Percentiles rank a stretch among this genome's conserved stretches.
phyloP scores from a whole-genome alignment of 2,329 filamentous ascomycete species.

The Pyrenophora teres region DNA sequence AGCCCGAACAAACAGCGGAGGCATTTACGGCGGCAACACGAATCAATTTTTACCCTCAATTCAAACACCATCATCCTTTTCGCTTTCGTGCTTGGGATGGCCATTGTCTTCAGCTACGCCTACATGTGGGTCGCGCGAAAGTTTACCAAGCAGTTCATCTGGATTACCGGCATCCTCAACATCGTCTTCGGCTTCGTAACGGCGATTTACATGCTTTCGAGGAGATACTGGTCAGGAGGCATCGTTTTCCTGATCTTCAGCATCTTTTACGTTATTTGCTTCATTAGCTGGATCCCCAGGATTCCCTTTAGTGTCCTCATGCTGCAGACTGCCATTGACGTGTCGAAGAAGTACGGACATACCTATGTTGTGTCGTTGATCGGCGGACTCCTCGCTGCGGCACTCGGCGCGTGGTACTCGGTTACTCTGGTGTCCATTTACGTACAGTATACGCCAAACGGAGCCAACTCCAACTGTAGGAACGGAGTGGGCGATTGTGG shows the following conservation, averaged over 20 bases:
- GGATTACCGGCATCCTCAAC: conserved; percentile 69
- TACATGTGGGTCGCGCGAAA: conserved; percentile 77
- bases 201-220: conserved; percentile 80
- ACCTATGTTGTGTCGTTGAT: conserved; percentile 85
- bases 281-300: conserved; percentile 81
- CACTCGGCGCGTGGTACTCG: conserved; percentile 82
- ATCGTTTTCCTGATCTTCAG: conserved; percentile 86
- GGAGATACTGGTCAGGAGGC: conserved; percentile 78
- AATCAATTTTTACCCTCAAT: conserved; percentile 74
- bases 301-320: conserved; percentile 92
- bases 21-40: conserved; percentile 68
- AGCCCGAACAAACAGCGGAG: conserved; percentile 66
- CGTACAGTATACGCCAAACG: conserved; percentile 74
- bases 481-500: conserved; percentile 67
- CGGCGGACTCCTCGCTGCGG: conserved; percentile 75
- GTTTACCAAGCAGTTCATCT: conserved; percentile 90
- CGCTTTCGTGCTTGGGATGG: conserved; percentile 73
- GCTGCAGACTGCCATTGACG: conserved; percentile 83
- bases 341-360: conserved; percentile 81
- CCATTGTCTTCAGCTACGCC: conserved; percentile 72
- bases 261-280: conserved; percentile 73
- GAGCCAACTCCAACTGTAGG: conserved; percentile 60
- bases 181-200: conserved; percentile 83
- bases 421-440: conserved; percentile 87
- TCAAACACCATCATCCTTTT: conserved; percentile 89